Evolutionary conservation across 75 land plant genomes (phyloP), one percentile per base, ranked within the genome.

Genomic region (Picea sitchensis): DNA sequence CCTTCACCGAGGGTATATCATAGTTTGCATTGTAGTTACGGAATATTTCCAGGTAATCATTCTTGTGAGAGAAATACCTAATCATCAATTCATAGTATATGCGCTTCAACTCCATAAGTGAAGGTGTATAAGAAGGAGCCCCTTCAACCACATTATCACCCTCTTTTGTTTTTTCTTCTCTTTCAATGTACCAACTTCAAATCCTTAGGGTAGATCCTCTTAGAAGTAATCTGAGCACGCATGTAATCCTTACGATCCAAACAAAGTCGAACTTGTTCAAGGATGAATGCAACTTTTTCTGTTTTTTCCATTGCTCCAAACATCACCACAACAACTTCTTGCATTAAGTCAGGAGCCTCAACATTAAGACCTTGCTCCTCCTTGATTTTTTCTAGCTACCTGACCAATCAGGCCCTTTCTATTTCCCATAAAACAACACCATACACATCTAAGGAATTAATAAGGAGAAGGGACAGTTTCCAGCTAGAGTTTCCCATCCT

Each of bases 281-380:
- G 98, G 77, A 97, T 97, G 82, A 97, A 97, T 3, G 94, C 95
- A 57, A 97, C 93, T 82, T 97, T 97, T 79, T 97, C 99, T 31
- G 98, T 97, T 84, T 97, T 97, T 21, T 98, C 95, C 99, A 97
- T 97, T 26, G 98, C 98, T 76, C 99, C 99, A 89, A 97, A 97
- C 14, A 98, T 97, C 80, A 95, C 99, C 67, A 97, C 99, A 78
- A 98, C 98, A 80, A 97, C 80, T 95, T 97, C 99, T 81, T 97
- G 99, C 99, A 97, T 97, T 80, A 95, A 82, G 76, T 97, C 99
- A 80, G 99, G 98, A 77, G 99, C 99, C 71, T 97, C 99, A 56
- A 95, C 95, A 82, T 93, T 91, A 58, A 83, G 90, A 11, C 98
- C 99, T 79, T 97, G 98, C 36, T 91, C 98, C 89, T 97, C 99